phyloP scores from a whole-genome alignment of 441 rosid genomes.

The Brassica balearica region DNA sequence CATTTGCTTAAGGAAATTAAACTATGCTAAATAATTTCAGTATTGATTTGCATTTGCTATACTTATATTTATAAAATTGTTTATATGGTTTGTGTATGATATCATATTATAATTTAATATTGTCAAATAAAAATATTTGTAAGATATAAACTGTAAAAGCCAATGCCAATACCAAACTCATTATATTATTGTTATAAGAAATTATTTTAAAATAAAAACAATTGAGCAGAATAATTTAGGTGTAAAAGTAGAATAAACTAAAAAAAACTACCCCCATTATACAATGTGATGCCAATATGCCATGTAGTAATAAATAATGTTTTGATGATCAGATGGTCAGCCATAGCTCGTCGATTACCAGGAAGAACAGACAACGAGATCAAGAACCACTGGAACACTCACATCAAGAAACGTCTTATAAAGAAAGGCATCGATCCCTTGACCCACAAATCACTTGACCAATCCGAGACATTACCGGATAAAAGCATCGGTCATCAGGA shows the following conservation, averaged over 20 bases:
- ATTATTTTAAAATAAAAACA: background rate
- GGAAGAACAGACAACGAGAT: conserved; percentile 82
- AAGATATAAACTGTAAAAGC: background rate
- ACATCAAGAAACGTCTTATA: conserved; percentile 69
- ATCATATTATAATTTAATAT: background rate
- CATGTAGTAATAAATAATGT: conserved; percentile 12
- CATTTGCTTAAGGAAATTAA: background rate
- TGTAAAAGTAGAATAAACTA: background rate
- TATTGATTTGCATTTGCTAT: background rate
- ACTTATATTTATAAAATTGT: background rate
- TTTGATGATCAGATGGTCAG: conserved; percentile 64
- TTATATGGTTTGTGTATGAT: background rate
- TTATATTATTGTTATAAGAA: background rate
- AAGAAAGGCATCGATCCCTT: conserved; percentile 75
- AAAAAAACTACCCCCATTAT: background rate
- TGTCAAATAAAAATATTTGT: background rate
- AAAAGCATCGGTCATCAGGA: conserved; percentile 6
- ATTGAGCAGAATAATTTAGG: conserved; percentile 13
- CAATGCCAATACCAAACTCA: background rate
- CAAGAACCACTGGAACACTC: conserved; percentile 83
- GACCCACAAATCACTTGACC: conserved; percentile 52
- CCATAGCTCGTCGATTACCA: conserved; percentile 64
- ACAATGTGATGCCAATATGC: background rate
- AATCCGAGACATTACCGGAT: conserved; percentile 3
- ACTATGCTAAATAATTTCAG: background rate